phyloP scores from a whole-genome alignment of 257 asterid genomes.

The Jaltomata sinuosa region DNA sequence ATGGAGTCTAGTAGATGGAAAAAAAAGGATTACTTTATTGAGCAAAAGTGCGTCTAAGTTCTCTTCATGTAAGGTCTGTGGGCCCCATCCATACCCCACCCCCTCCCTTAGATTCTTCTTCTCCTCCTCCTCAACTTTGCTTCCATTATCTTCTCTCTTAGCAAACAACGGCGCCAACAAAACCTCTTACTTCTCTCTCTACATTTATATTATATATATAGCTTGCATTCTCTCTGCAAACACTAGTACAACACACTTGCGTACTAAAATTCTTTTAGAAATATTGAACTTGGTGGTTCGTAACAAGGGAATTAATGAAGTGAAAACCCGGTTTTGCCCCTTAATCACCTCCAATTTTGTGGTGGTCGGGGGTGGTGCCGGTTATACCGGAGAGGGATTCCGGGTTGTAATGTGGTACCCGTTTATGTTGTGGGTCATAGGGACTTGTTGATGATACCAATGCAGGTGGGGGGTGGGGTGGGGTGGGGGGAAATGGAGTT shows the following conservation, averaged over 20 bases:
- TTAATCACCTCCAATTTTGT: neutral
- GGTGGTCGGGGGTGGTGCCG: neutral
- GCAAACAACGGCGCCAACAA: neutral
- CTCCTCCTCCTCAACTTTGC: neutral
- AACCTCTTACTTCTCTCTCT: slow-evolving; percentile 6
- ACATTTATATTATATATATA: no score
- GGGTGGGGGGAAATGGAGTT: neutral
- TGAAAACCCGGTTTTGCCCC: neutral
- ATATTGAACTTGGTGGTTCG: no score
- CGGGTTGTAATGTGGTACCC: neutral
- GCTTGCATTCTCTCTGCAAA: neutral
- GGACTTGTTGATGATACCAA: neutral
- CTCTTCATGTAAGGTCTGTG: slow-evolving; percentile 59
- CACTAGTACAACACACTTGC: neutral
- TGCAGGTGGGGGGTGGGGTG: neutral
- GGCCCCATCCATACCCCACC: slow-evolving; percentile 22
- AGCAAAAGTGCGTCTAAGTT: slow-evolving; percentile 74
- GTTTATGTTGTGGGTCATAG: neutral
- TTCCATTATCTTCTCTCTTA: slow-evolving; percentile 12
- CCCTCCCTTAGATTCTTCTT: slow-evolving; percentile 10
- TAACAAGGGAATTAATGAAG: neutral
- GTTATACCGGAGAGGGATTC: neutral
- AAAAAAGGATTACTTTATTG: slow-evolving; percentile 16
- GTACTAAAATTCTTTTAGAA: neutral
- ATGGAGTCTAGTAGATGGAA: neutral